Percentiles rank a stretch among this genome's conserved stretches.
These are phyloP conservation scores for Salix brachista DNA, from an alignment of 345 rosid genomes.

Conservation along the genomic window DNA sequence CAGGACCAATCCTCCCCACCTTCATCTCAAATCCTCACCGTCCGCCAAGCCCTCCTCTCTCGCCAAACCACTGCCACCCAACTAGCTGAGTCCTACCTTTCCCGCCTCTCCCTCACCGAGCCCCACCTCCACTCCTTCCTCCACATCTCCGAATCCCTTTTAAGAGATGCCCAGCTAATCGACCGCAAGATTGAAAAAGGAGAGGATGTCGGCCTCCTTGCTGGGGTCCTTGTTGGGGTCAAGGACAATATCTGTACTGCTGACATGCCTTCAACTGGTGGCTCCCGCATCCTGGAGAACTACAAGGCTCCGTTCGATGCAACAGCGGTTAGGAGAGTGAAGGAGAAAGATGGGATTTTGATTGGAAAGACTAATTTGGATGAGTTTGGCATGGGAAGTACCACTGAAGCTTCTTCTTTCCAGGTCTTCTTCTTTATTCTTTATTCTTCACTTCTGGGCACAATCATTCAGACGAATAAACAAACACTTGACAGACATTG, in stretches of 20 bases:
- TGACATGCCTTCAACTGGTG: slow-evolving; percentile 88
- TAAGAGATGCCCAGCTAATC: slow-evolving; percentile 47
- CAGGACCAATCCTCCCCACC: slow-evolving; percentile 26
- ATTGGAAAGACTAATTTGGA: slow-evolving; percentile 91
- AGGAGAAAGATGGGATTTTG: slow-evolving; percentile 66
- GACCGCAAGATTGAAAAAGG: slow-evolving; percentile 48
- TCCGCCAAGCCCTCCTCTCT: slow-evolving; percentile 73
- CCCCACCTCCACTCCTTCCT: slow-evolving; percentile 75
- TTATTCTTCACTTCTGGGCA: background rate
- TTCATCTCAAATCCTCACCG: slow-evolving; percentile 58
- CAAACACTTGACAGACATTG: too few species aligned
- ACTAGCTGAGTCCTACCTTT: slow-evolving; percentile 63
- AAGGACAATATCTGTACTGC: slow-evolving; percentile 85
- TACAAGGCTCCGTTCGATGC: slow-evolving; percentile 84
- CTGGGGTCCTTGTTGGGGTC: slow-evolving; percentile 73
- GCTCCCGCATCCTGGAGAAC: slow-evolving; percentile 63
- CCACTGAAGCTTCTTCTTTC: slow-evolving; percentile 81
- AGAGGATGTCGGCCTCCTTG: slow-evolving; percentile 66
- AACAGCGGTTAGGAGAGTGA: slow-evolving; percentile 60
- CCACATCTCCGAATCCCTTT: slow-evolving; percentile 54
- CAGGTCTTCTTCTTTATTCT: slow-evolving; percentile 41
- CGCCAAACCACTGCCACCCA: slow-evolving; percentile 57
- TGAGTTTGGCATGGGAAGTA: slow-evolving; percentile 93
- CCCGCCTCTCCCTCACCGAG: slow-evolving; percentile 62
- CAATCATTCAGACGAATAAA: too few species aligned